phyloP scores from a whole-genome alignment of 176 grass and related monocot genomes.

The Triticum monococcum region DNA sequence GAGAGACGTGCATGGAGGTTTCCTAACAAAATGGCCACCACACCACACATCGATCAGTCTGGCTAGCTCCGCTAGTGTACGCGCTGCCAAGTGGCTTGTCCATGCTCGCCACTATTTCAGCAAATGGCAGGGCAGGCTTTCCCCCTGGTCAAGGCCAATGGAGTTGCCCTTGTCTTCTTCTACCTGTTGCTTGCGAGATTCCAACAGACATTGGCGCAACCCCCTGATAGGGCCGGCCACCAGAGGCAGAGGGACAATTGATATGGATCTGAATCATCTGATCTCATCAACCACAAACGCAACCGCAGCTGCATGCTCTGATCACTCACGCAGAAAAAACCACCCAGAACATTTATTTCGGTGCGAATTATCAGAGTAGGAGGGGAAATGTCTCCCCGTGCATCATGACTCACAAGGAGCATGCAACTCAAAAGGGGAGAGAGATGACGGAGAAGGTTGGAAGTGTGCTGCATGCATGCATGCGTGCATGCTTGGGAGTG shows the following conservation, averaged over 20 bases:
- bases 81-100: slow-evolving; percentile 60
- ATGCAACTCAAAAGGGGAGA: not conserved
- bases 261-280: slow-evolving; percentile 39
- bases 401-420: slow-evolving; percentile 32
- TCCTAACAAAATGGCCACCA: not conserved
- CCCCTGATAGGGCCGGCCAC: not conserved
- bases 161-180: slow-evolving; percentile 40
- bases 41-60: not conserved
- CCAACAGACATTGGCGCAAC: slow-evolving; percentile 16
- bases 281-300: slow-evolving; percentile 22
- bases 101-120: slow-evolving; percentile 49
- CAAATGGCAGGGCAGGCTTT: slow-evolving; percentile 22
- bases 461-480: not conserved
- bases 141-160: slow-evolving; percentile 42
- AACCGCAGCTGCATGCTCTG: not conserved
- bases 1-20: not conserved
- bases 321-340: not conserved
- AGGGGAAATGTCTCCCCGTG: not conserved
- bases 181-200: slow-evolving; percentile 44
- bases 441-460: not conserved
- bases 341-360: not conserved
- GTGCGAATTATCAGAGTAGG: not conserved
- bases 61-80: not conserved
- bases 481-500: slow-evolving; percentile 8
- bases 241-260: slow-evolving; percentile 43